Conservation (phyloP, 2,329 filamentous ascomycete species). For the Aspergillus sp. region DNA sequence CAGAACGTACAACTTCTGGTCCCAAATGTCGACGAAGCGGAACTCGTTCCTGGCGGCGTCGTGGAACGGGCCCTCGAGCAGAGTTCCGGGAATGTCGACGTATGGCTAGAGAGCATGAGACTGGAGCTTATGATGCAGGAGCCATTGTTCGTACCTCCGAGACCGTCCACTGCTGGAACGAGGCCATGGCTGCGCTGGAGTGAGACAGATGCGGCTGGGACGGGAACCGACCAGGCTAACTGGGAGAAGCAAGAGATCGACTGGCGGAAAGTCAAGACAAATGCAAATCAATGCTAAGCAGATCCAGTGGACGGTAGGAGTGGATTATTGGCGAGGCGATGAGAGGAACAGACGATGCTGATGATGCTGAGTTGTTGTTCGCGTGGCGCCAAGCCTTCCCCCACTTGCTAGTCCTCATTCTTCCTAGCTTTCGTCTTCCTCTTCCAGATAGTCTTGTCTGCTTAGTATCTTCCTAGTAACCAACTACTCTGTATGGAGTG, state of each 20-base stretch:
- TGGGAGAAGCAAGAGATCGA: not conserved
- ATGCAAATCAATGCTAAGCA: not conserved
- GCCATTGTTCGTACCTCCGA: constrained; percentile 34
- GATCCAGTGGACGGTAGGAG: not conserved
- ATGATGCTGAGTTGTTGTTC: not conserved
- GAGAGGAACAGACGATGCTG: not conserved
- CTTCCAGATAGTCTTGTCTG: too few relatives aligned
- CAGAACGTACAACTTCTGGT: constrained; percentile 70
- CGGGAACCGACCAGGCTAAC: not conserved
- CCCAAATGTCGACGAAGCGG: constrained; percentile 67
- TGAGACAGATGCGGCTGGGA: not conserved
- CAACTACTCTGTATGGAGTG: too few relatives aligned
- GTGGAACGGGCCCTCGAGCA: constrained; percentile 44
- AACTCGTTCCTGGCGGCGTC: constrained; percentile 39
- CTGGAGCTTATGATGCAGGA: not conserved
- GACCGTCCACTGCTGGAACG: constrained; percentile 47
- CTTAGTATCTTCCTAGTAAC: too few relatives aligned
- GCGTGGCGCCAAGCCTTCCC: not conserved
- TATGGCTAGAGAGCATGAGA: constrained; percentile 34
- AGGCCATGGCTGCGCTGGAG: constrained; percentile 25
- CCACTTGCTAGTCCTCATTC: too few relatives aligned
- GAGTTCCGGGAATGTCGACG: constrained; percentile 35
- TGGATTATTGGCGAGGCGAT: not conserved
- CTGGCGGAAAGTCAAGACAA: not conserved
- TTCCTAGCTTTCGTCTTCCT: too few relatives aligned